A percentile compares a stretch with the other conserved stretches of the same genome.
Evolutionary conservation across 495 filamentous ascomycete genomes (phyloP).

Genomic region (Pyrenula aspistea): DNA sequence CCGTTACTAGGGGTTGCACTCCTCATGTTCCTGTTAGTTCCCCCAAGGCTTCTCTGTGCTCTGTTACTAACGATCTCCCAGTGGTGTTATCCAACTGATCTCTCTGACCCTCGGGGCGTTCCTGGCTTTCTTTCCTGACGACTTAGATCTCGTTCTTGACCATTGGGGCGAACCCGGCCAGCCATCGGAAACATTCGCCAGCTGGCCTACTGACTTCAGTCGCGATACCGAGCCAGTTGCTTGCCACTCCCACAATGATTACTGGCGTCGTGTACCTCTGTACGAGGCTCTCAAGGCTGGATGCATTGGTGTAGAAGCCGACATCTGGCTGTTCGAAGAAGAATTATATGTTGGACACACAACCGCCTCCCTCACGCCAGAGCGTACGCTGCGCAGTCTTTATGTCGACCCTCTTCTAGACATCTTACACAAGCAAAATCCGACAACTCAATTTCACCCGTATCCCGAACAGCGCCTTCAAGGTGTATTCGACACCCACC

Average conservation of each 20-base stretch:
- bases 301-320: conserved; percentile 65
- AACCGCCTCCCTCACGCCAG: conserved; percentile 30
- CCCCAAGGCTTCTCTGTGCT: neutral
- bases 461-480: neutral
- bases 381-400: conserved; percentile 40
- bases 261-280: conserved; percentile 65
- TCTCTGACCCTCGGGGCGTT: conserved; percentile 38
- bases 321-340: conserved; percentile 71
- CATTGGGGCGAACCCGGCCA: conserved; percentile 39
- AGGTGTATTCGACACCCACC: conserved; percentile 31
- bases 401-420: conserved; percentile 45
- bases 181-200: conserved; percentile 33
- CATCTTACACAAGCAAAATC: conserved; percentile 38
- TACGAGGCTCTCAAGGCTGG: conserved; percentile 56
- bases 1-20: neutral
- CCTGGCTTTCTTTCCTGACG: conserved; percentile 42
- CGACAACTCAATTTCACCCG: neutral
- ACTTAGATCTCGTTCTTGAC: conserved; percentile 40
- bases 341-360: conserved; percentile 54
- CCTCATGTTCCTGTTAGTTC: neutral
- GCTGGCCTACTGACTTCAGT: conserved; percentile 68
- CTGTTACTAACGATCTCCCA: conserved; percentile 7
- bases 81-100: conserved; percentile 34
- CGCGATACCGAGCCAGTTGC: conserved; percentile 54
- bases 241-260: conserved; percentile 80